phyloP scores from a whole-genome alignment of 331 rosid genomes.

The Telfairia occidentalis region DNA sequence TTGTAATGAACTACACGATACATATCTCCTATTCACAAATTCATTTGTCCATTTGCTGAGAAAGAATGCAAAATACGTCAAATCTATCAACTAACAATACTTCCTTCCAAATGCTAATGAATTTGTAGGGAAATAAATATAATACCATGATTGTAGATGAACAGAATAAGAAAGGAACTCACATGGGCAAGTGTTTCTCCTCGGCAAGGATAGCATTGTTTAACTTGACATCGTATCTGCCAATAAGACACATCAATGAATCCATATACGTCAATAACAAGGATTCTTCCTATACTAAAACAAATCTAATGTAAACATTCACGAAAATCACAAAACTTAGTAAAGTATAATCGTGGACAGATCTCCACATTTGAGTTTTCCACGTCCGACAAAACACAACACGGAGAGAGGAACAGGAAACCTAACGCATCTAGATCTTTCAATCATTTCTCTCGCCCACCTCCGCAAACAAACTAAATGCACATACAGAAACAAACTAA shows the following conservation, averaged over 20 bases:
- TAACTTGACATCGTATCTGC: slow-evolving; percentile 61
- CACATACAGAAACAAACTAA: not conserved
- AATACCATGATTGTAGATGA: not conserved
- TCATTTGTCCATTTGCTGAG: not conserved
- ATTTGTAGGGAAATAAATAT: not conserved
- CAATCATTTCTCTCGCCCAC: not conserved
- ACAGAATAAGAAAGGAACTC: slow-evolving; percentile 8
- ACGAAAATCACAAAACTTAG: not conserved
- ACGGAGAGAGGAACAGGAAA: not conserved
- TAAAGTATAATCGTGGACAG: not conserved
- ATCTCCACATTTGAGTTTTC: not conserved
- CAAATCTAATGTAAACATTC: not conserved
- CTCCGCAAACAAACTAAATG: not conserved
- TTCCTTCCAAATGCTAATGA: not conserved
- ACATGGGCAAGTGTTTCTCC: slow-evolving; percentile 89
- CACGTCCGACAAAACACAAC: not conserved
- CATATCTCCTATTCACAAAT: not conserved
- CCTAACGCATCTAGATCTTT: slow-evolving; percentile 2
- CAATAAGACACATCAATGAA: slow-evolving; percentile 2
- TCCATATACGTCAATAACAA: not conserved
- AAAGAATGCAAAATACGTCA: not conserved
- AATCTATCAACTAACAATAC: not conserved
- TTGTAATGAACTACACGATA: not conserved
- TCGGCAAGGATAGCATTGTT: slow-evolving; percentile 90
- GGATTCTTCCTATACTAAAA: not conserved